Evolutionary conservation across 2,329 filamentous ascomycete species (phyloP).

Genomic region (Cercospora sp.): DNA sequence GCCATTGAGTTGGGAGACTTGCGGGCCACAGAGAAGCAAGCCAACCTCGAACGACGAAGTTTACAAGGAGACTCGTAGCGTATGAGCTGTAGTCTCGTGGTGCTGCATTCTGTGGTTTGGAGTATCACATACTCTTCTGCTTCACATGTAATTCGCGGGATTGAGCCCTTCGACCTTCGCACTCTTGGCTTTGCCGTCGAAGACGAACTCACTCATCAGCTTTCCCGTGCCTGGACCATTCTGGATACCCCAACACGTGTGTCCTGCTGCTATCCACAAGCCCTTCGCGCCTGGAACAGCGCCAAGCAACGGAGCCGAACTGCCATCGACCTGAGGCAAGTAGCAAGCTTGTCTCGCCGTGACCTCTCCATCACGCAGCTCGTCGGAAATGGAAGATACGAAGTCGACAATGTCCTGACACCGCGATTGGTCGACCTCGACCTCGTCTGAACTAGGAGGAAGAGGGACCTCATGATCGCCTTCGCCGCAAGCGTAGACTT

Average conservation of each 20-base stretch:
- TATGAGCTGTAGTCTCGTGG: neutral
- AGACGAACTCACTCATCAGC: conserved; percentile 49
- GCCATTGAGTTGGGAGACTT: neutral
- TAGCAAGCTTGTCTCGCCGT: conserved; percentile 87
- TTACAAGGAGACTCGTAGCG: neutral
- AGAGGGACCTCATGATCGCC: conserved; percentile 75
- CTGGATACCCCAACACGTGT: conserved; percentile 98
- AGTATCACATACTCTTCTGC: neutral
- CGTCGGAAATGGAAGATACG: conserved; percentile 59
- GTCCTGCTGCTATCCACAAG: conserved; percentile 79
- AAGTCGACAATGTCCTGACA: conserved; percentile 87
- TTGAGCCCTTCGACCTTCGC: conserved; percentile 46
- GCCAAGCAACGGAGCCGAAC: conserved; percentile 75
- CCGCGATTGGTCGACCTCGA: conserved; percentile 70
- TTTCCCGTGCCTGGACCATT: conserved; percentile 79
- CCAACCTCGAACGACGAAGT: neutral
- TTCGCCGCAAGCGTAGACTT: conserved; percentile 93
- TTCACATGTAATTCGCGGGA: conserved; percentile 36
- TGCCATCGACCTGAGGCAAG: conserved; percentile 68
- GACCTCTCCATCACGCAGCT: conserved; percentile 54
- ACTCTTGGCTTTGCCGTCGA: conserved; percentile 47
- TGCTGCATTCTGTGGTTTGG: neutral
- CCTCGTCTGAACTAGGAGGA: conserved; percentile 72
- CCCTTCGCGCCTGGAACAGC: conserved; percentile 66
- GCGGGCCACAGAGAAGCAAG: neutral